These are phyloP conservation scores for Globisporangium uncinulatum DNA, from an alignment of 352 stramenopile genomes.

Conservation along the genomic window DNA sequence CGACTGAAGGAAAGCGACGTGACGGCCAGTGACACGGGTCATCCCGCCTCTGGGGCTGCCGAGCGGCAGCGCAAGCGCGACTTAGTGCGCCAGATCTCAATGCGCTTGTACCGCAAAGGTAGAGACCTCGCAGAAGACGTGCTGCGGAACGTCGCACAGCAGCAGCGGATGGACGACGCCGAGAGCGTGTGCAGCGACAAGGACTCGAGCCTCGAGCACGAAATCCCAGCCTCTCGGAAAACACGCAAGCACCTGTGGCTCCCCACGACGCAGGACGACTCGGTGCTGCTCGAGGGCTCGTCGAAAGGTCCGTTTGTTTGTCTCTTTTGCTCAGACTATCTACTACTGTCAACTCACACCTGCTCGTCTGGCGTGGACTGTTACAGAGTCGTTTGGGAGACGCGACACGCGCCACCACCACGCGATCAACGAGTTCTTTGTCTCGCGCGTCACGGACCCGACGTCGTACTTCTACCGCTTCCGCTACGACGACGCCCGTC, in stretches of 20 bases:
- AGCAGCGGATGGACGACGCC: constrained; percentile 45
- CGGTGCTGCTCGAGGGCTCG: constrained; percentile 35
- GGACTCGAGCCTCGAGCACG: constrained; percentile 53
- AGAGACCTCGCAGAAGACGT: constrained; percentile 61
- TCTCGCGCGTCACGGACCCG: constrained; percentile 73
- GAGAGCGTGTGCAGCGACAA: constrained; percentile 39
- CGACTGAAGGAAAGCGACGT: constrained; percentile 3
- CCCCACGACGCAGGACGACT: constrained; percentile 73
- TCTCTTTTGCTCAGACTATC: neutral
- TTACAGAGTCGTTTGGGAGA: constrained; percentile 2
- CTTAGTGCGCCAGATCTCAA: constrained; percentile 69
- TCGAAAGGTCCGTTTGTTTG: constrained; percentile 12
- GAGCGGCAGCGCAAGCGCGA: constrained; percentile 47
- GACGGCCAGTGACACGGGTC: neutral
- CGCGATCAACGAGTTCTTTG: constrained; percentile 61
- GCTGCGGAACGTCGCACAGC: constrained; percentile 49
- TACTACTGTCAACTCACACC: neutral
- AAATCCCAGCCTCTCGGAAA: constrained; percentile 57
- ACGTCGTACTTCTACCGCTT: constrained; percentile 87
- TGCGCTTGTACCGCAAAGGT: constrained; percentile 71
- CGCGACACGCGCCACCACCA: constrained; percentile 23
- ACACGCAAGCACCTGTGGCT: constrained; percentile 69
- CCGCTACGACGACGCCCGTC: constrained; percentile 56
- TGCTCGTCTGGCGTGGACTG: neutral
- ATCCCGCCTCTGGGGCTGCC: neutral